Conservation (phyloP, 1,139 yeast genomes). For the Yamadazyma diddensiae region DNA sequence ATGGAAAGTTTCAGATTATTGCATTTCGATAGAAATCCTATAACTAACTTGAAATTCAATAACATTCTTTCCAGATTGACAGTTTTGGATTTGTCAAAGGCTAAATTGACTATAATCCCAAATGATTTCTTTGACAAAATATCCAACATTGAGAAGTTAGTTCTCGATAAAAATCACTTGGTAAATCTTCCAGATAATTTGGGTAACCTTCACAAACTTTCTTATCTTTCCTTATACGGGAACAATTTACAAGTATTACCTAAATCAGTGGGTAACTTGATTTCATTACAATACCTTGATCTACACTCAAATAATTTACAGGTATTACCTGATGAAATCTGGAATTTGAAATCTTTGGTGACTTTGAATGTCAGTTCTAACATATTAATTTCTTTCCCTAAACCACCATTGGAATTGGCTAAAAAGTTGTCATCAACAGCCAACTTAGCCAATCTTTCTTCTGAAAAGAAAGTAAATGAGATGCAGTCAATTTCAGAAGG, state of each 20-base stretch:
- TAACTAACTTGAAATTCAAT: slow-evolving; percentile 68
- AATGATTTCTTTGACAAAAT: slow-evolving; percentile 60
- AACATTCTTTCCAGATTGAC: slow-evolving; percentile 59
- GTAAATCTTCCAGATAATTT: slow-evolving; percentile 73
- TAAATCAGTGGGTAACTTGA: slow-evolving; percentile 56
- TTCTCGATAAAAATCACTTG: slow-evolving; percentile 79
- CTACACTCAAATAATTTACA: slow-evolving; percentile 84
- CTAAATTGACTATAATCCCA: slow-evolving; percentile 75
- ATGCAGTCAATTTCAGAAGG: slow-evolving; percentile 9
- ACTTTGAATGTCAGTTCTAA: slow-evolving; percentile 79
- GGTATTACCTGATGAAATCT: slow-evolving; percentile 62
- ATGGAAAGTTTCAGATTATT: slow-evolving; percentile 55
- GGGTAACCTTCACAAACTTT: slow-evolving; percentile 55
- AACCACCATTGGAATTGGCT: slow-evolving; percentile 43
- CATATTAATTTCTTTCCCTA: slow-evolving; percentile 64
- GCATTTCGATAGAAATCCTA: slow-evolving; percentile 65
- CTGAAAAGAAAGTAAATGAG: slow-evolving; percentile 2
- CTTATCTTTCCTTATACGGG: slow-evolving; percentile 65
- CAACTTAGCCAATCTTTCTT: slow-evolving; percentile 15
- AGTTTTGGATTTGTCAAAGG: slow-evolving; percentile 73
- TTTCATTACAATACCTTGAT: slow-evolving; percentile 67
- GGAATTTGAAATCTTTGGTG: slow-evolving; percentile 59
- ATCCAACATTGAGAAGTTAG: slow-evolving; percentile 68
- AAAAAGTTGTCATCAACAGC: slow-evolving; percentile 35
- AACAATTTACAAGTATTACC: slow-evolving; percentile 82